These are phyloP conservation scores for Rusavskia elegans DNA, from an alignment of 495 filamentous ascomycete species.

Conservation along the genomic window DNA sequence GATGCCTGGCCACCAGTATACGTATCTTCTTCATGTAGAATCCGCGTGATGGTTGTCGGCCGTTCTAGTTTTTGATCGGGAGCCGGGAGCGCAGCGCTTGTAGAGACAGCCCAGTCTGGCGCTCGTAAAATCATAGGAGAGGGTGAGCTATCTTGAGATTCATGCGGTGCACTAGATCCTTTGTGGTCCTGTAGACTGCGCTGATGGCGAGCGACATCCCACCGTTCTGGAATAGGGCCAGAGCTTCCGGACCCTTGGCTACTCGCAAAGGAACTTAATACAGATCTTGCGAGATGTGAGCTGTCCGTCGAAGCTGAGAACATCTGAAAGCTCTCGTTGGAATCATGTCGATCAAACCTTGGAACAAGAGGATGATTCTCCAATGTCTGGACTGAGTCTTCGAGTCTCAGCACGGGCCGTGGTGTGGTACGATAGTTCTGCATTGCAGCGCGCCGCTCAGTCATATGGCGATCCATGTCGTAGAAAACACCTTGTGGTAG, in stretches of 20 bases:
- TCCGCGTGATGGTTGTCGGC: conserved; percentile 12
- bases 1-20: background rate
- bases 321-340: conserved; percentile 67
- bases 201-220: background rate
- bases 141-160: conserved; percentile 1
- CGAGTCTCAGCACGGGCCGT: conserved; percentile 29
- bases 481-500: conserved; percentile 12
- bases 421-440: conserved; percentile 28
- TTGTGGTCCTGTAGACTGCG: background rate
- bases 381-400: conserved; percentile 19
- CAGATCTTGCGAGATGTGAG: conserved; percentile 30
- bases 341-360: conserved; percentile 47
- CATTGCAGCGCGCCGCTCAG: conserved; percentile 24
- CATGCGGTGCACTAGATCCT: background rate
- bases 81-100: background rate
- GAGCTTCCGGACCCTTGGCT: conserved; percentile 5
- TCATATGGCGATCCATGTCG: conserved; percentile 23
- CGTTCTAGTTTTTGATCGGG: background rate
- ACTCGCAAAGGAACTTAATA: conserved; percentile 23
- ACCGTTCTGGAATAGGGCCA: conserved; percentile 2
- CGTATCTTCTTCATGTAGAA: background rate
- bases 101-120: no score
- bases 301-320: conserved; percentile 65
- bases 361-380: conserved; percentile 21
- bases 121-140: background rate